Evolutionary conservation across 2,329 filamentous ascomycete genomes (phyloP).

Genomic region (Alternaria angustiovoidea): DNA sequence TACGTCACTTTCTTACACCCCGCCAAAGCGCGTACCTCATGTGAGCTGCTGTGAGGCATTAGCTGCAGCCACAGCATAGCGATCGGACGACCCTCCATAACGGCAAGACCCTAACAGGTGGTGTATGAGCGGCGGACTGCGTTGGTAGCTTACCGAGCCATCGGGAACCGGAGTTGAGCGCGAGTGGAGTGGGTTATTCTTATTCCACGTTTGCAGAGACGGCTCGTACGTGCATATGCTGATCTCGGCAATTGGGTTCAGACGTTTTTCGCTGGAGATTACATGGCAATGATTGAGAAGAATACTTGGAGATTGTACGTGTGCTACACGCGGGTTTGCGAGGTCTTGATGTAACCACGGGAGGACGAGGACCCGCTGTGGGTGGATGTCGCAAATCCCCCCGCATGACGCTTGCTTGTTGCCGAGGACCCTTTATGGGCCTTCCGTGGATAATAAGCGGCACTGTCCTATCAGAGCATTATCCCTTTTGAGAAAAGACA

Average conservation of each 20-base stretch:
- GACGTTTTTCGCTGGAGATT: neutral
- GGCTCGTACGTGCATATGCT: neutral
- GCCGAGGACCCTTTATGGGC: conserved; percentile 6
- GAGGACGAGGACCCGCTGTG: conserved; percentile 10
- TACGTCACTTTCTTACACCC: neutral
- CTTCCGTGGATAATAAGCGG: neutral
- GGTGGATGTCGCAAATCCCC: conserved; percentile 5
- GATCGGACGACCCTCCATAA: conserved; percentile 3
- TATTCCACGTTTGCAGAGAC: neutral
- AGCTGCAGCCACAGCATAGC: conserved; percentile 12
- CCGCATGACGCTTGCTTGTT: conserved; percentile 16
- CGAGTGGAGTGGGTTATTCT: conserved; percentile 7
- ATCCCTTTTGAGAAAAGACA: neutral
- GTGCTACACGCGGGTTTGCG: neutral
- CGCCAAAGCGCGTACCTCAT: neutral
- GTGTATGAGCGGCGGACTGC: conserved; percentile 6
- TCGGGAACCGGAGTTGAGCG: conserved; percentile 23
- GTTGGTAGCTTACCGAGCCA: conserved; percentile 14
- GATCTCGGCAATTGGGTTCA: conserved; percentile 9
- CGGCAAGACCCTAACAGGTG: neutral
- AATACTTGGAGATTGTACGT: neutral
- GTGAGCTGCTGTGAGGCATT: neutral
- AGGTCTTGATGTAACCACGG: neutral
- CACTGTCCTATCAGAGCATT: conserved; percentile 3
- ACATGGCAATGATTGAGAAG: neutral